Evolutionary conservation across 2,329 filamentous ascomycete genomes (phyloP).

Genomic region (Arthrobotrys iridis): DNA sequence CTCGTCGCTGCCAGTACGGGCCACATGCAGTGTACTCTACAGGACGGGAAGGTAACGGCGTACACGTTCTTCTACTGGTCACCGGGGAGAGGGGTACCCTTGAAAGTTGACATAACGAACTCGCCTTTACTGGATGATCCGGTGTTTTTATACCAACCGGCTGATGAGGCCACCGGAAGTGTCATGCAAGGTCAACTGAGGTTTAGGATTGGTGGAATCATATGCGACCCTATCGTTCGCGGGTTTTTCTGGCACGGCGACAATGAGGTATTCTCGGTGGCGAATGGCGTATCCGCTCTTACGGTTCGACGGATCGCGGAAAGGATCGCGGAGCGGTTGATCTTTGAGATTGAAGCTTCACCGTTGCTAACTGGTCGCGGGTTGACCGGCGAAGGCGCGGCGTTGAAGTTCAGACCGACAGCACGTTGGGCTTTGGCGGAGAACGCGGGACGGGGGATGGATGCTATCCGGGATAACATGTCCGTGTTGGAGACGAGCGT

Average conservation of each 20-base stretch:
- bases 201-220: slow-evolving; percentile 30
- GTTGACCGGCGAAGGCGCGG: neutral
- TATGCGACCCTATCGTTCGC: slow-evolving; percentile 26
- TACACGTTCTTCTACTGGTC: slow-evolving; percentile 9
- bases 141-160: neutral
- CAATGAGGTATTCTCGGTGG: neutral
- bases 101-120: slow-evolving; percentile 26
- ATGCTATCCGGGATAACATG: slow-evolving; percentile 23
- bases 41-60: neutral
- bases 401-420: slow-evolving; percentile 18
- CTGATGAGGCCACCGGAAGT: neutral
- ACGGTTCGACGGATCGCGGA: slow-evolving; percentile 30
- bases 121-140: slow-evolving; percentile 40
- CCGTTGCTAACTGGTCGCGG: slow-evolving; percentile 1
- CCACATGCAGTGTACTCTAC: slow-evolving; percentile 22
- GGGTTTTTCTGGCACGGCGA: slow-evolving; percentile 35
- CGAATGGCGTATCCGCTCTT: neutral
- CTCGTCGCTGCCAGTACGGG: slow-evolving; percentile 20
- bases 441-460: slow-evolving; percentile 14
- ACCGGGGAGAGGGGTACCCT: neutral
- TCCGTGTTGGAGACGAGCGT: slow-evolving; percentile 13
- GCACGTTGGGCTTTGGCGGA: slow-evolving; percentile 1
- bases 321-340: slow-evolving; percentile 15
- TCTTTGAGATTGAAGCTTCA: slow-evolving; percentile 7
- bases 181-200: neutral